Evolutionary conservation across 345 rosid species (phyloP).

Genomic region (Schrenkiella parvula): DNA sequence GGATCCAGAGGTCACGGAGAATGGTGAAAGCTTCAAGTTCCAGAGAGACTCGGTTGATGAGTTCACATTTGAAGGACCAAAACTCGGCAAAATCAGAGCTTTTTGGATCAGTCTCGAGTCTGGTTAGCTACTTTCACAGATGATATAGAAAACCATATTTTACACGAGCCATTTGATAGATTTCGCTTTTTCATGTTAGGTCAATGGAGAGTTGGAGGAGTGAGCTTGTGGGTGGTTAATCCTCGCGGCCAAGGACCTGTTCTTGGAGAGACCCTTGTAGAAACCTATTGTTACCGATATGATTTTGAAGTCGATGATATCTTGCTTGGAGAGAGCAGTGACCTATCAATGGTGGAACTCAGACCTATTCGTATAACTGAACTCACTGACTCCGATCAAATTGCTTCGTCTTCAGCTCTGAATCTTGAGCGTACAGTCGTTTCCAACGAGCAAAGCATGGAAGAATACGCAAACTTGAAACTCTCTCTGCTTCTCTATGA

Average conservation of each 20-base stretch:
- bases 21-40: conserved; percentile 42
- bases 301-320: conserved; percentile 62
- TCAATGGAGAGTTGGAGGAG: conserved; percentile 80
- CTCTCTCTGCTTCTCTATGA: conserved; percentile 53
- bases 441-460: conserved; percentile 77
- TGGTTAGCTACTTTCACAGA: conserved; percentile 44
- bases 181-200: conserved; percentile 43
- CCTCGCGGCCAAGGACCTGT: conserved; percentile 28
- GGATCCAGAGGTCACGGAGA: conserved; percentile 20
- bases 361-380: conserved; percentile 45
- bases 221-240: conserved; percentile 38
- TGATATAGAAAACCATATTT: too few species aligned
- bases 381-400: conserved; percentile 35
- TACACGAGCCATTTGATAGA: too few species aligned
- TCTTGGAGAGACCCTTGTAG: conserved; percentile 16
- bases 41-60: conserved; percentile 80
- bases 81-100: conserved; percentile 52
- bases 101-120: conserved; percentile 79
- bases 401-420: conserved; percentile 27
- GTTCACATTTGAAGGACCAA: conserved; percentile 58
- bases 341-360: conserved; percentile 67
- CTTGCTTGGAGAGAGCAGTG: conserved; percentile 68
- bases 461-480: conserved; percentile 74
- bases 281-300: conserved; percentile 36
- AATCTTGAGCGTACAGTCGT: neutral